These are phyloP conservation scores for Fusarium ambrosium DNA, from an alignment of 2,329 filamentous ascomycete genomes.

Conservation along the genomic window DNA sequence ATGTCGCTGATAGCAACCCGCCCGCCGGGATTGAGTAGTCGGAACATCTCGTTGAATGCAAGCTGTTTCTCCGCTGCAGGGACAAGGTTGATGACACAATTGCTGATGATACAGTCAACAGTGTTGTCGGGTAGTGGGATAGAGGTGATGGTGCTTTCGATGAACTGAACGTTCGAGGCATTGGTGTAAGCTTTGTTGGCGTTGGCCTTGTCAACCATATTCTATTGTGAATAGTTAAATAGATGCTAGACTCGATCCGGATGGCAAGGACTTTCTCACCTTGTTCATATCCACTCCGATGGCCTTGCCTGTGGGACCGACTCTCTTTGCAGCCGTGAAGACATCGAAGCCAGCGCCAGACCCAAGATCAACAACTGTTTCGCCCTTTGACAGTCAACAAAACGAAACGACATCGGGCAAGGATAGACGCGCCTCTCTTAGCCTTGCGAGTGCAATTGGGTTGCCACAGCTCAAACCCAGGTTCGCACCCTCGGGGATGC, in stretches of 20 bases:
- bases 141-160: constrained; percentile 65
- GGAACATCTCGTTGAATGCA: constrained; percentile 69
- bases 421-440: constrained; percentile 55
- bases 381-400: constrained; percentile 56
- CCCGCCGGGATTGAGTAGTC: constrained; percentile 69
- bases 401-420: background rate
- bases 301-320: constrained; percentile 62
- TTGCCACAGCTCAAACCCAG: constrained; percentile 69
- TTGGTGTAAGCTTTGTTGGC: constrained; percentile 57
- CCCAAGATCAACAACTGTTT: constrained; percentile 70
- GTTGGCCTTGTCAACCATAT: constrained; percentile 67
- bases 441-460: constrained; percentile 62
- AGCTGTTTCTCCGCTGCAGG: constrained; percentile 52
- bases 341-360: constrained; percentile 71
- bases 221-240: constrained; percentile 51
- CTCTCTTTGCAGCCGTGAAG: constrained; percentile 65
- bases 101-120: constrained; percentile 69
- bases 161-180: constrained; percentile 63
- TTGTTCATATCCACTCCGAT: constrained; percentile 74
- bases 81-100: constrained; percentile 74
- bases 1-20: constrained; percentile 73
- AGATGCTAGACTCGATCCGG: background rate
- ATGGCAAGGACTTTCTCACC: constrained; percentile 47
- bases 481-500: constrained; percentile 62
- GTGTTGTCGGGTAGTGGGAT: constrained; percentile 61